These are phyloP conservation scores for Petunia hybrid DNA, from an alignment of 305 asterid species.

Conservation along the genomic window DNA sequence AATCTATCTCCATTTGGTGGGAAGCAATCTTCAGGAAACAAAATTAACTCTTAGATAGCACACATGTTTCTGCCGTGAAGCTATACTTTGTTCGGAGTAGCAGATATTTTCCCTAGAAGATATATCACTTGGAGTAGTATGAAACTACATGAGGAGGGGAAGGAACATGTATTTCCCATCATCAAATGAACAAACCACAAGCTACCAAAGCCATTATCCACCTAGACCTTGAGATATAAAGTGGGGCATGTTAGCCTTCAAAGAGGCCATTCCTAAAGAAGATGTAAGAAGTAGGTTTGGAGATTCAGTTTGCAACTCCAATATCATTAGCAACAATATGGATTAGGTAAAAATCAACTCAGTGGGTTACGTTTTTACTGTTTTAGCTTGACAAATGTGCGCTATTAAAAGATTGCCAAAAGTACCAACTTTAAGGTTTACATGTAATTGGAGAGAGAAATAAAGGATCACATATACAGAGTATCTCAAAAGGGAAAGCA, in stretches of 20 bases:
- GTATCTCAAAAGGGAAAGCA: slow-evolving; percentile 24
- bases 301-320: slow-evolving; percentile 11
- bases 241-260: neutral
- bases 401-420: neutral
- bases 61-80: neutral
- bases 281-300: neutral
- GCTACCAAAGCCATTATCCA: slow-evolving; percentile 14
- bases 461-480: neutral
- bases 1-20: neutral
- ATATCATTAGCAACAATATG: slow-evolving; percentile 15
- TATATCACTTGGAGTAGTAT: neutral
- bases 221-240: slow-evolving; percentile 13
- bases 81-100: neutral
- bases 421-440: neutral
- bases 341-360: neutral
- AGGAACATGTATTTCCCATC: neutral
- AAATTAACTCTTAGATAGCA: neutral
- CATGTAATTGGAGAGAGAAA: neutral
- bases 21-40: neutral
- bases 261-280: neutral
- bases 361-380: neutral
- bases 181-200: neutral
- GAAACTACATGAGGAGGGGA: neutral
- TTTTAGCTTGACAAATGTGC: neutral
- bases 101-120: neutral